Conservation (phyloP, 257 asterid species). For the Phtheirospermum japonicum region DNA sequence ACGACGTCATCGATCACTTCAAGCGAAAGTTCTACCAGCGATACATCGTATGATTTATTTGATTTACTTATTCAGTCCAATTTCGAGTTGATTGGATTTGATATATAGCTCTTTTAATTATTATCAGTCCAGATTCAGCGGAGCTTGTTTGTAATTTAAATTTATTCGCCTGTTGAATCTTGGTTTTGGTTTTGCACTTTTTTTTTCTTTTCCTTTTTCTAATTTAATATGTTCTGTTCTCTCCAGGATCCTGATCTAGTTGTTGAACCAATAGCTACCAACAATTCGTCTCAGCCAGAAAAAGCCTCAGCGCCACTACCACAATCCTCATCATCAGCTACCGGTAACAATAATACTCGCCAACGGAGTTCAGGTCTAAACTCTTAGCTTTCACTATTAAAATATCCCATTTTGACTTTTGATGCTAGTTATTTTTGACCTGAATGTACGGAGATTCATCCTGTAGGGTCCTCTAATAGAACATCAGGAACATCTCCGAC, state of each 20-base stretch:
- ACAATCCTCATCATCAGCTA: constrained; percentile 45
- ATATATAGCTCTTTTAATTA: neutral
- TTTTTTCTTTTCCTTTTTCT: constrained; percentile 6
- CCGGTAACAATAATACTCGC: constrained; percentile 45
- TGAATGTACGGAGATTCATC: constrained; percentile 20
- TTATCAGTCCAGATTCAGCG: neutral
- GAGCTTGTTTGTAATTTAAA: neutral
- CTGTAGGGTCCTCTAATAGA: constrained; percentile 61
- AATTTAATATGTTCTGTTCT: constrained; percentile 1
- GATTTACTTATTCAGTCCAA: neutral
- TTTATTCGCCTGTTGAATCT: neutral
- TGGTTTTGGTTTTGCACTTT: constrained; percentile 11
- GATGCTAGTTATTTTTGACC: constrained; percentile 18
- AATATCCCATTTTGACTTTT: neutral
- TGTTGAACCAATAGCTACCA: constrained; percentile 70
- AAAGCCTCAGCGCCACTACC: constrained; percentile 46
- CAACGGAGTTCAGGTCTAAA: constrained; percentile 53
- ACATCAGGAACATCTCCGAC: constrained; percentile 55
- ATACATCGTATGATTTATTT: constrained; percentile 50
- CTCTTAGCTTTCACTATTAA: constrained; percentile 4
- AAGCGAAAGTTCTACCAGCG: constrained; percentile 97
- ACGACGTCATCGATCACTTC: constrained; percentile 76
- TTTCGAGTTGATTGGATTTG: constrained; percentile 10
- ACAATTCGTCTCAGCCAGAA: constrained; percentile 58
- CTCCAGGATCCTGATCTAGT: constrained; percentile 70